phyloP scores from a whole-genome alignment of 768 basidiomycete genomes.

The Dacryopinax spathularia region DNA sequence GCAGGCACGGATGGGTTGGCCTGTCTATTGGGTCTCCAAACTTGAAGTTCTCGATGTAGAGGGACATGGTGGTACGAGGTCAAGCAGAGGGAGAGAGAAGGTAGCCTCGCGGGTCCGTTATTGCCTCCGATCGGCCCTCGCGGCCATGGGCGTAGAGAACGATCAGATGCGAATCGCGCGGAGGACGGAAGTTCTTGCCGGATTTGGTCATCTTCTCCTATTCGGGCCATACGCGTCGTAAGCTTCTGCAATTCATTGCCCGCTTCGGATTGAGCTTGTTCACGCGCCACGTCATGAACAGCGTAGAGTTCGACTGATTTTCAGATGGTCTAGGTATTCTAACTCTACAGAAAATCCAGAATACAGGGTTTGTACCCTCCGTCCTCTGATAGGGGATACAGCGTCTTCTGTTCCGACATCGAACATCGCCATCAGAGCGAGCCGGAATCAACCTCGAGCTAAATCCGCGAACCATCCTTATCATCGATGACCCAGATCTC shows the following conservation, averaged over 20 bases:
- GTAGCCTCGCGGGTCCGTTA: conserved; percentile 1
- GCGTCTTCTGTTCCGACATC: no score
- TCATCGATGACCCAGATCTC: neutral
- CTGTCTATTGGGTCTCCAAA: neutral
- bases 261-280: neutral
- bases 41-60: neutral
- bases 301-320: neutral
- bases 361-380: no score
- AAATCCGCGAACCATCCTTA: neutral
- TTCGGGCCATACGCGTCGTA: neutral
- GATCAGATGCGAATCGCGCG: neutral
- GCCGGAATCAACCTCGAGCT: no score
- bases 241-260: neutral
- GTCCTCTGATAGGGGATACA: no score
- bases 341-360: neutral
- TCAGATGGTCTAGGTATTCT: neutral
- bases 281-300: neutral
- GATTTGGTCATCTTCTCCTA: neutral
- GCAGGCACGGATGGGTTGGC: neutral
- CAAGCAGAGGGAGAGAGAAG: neutral
- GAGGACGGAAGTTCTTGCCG: neutral
- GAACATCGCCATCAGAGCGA: no score
- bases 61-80: neutral
- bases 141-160: neutral
- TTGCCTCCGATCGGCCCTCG: conserved; percentile 2